Base-by-base conservation (phyloP, 2,329 filamentous ascomycete genomes). In the Penicillium sp. region DNA sequence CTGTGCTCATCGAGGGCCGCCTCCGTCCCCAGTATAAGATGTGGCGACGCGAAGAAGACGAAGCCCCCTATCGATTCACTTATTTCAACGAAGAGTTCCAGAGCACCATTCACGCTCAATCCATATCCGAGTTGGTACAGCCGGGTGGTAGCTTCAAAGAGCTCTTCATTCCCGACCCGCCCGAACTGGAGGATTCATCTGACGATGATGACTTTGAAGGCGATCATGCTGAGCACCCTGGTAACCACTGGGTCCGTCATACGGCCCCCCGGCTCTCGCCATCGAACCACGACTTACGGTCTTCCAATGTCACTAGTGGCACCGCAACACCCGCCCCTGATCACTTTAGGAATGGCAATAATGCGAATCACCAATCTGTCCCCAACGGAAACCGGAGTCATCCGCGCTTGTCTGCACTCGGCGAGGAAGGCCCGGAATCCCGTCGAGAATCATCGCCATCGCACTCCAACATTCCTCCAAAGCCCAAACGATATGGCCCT, bases 11-110 rank as follows among this genome's bases (percentile, higher is more conserved):
- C 51, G 92, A 92, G 52, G 93, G 93, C 0, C 82, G 93, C 46
- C 74, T 98, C 39, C 84, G 93, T 4, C 90, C 91, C 10, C 83
- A 88, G 33, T 84, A 87, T 55, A 81, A 81, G 59, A 81, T 81
- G 12, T 98, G 92, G 92, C 92, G 89, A 67, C 82, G 87, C 33
- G 84, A 88, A 46, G 88, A 93, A 56, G 91, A 95, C 53, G 92
- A 96, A 57, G 83, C 86, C 0, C 93, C 93, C 0, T 97, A 95
- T 68, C 82, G 93, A 24, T 98, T 96, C 68, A 97, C 93, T 0
- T 98, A 98, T 70, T 98, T 98, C 78, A 97, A 97, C 69, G 93
- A 97, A 66, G 89, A 95, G 55, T 89, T 97, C 48, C 87, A 89
- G 62, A 95, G 88, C 68, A 98, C 93, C 0, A 95, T 98, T 54